These are phyloP conservation scores for Suhomyces bolitotheri DNA, from an alignment of 1,139 yeast genomes.

Conservation along the genomic window DNA sequence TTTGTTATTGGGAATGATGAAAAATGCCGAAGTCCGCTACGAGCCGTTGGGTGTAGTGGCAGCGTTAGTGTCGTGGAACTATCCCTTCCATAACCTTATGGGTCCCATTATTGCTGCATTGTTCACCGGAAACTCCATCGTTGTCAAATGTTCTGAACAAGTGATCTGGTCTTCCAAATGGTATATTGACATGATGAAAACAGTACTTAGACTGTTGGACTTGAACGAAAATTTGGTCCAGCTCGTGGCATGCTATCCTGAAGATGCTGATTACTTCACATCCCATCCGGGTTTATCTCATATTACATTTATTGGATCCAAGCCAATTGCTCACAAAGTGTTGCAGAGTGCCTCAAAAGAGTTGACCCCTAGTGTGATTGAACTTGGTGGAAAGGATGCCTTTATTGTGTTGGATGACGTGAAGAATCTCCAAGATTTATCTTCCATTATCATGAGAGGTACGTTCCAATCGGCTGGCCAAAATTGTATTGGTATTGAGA, in stretches of 20 bases:
- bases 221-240: constrained; percentile 83
- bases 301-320: constrained; percentile 93
- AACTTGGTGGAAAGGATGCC: constrained; percentile 95
- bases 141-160: constrained; percentile 91
- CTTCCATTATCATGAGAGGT: constrained; percentile 88
- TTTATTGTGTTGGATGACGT: constrained; percentile 79
- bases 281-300: constrained; percentile 81
- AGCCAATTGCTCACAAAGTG: constrained; percentile 88
- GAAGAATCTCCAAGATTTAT: constrained; percentile 54
- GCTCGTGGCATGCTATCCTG: constrained; percentile 74
- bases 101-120: constrained; percentile 90
- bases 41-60: constrained; percentile 90
- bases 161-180: constrained; percentile 92
- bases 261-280: constrained; percentile 82
- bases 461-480: constrained; percentile 97
- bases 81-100: constrained; percentile 88
- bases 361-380: constrained; percentile 90
- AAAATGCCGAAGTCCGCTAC: constrained; percentile 88
- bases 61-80: constrained; percentile 94
- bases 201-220: constrained; percentile 71
- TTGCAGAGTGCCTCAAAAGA: constrained; percentile 77
- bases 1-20: constrained; percentile 65
- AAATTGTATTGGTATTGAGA: constrained; percentile 94
- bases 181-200: constrained; percentile 66
- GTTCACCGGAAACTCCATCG: constrained; percentile 87